Conservation (phyloP, 2,329 filamentous ascomycete genomes). For the Trichoderma cornu-damae region DNA sequence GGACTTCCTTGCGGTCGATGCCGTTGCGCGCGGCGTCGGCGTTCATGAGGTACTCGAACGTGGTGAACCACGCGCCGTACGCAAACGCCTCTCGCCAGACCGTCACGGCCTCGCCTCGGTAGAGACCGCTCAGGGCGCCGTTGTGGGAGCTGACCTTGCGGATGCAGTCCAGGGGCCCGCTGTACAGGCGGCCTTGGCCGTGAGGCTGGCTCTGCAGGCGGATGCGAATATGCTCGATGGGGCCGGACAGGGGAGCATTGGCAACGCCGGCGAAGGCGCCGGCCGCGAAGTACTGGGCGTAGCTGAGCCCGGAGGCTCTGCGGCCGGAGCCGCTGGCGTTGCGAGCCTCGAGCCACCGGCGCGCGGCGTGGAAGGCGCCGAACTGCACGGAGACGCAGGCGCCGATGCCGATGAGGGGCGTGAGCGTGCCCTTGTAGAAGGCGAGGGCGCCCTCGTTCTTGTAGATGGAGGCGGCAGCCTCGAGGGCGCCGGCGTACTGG, state of each 20-base stretch:
- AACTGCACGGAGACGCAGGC: constrained; percentile 99
- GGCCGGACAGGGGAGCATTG: constrained; percentile 81
- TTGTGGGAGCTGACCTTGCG: constrained; percentile 66
- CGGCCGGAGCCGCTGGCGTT: constrained; percentile 53
- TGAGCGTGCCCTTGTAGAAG: constrained; percentile 98
- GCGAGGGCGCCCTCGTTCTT: constrained; percentile 80
- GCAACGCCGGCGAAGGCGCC: constrained; percentile 90
- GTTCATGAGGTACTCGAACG: constrained; percentile 97
- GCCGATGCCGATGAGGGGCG: constrained; percentile 89
- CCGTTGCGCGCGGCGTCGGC: constrained; percentile 72
- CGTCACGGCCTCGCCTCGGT: constrained; percentile 83
- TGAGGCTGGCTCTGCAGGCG: constrained; percentile 94
- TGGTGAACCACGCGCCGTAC: constrained; percentile 91
- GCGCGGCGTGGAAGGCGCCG: constrained; percentile 89
- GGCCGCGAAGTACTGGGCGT: constrained; percentile 81
- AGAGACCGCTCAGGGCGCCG: constrained; percentile 67
- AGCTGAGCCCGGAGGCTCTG: constrained; percentile 64
- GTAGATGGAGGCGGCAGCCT: constrained; percentile 79
- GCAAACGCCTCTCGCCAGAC: constrained; percentile 85
- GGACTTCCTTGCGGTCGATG: constrained; percentile 69
- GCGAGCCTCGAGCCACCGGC: constrained; percentile 73
- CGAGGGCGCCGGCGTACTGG: constrained; percentile 72
- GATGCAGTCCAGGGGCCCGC: constrained; percentile 83
- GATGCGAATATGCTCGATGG: constrained; percentile 96
- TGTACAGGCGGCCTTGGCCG: constrained; percentile 70